Conservation (phyloP, 495 filamentous ascomycete genomes). For the Aspergillus campestris region DNA sequence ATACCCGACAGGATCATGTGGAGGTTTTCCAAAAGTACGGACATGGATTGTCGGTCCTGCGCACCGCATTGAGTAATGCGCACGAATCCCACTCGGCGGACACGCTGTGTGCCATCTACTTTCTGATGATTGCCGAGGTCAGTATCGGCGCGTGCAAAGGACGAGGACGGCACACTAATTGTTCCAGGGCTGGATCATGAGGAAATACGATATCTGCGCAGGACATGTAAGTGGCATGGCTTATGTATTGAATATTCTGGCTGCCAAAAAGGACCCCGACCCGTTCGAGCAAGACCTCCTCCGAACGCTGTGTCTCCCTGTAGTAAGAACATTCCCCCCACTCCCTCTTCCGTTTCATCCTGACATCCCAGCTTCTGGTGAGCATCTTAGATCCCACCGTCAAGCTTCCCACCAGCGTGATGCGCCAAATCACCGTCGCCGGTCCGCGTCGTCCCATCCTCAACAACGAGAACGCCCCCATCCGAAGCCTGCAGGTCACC, state of each 20-base stretch:
- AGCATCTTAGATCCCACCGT: slow-evolving; percentile 12
- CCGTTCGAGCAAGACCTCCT: too few relatives aligned
- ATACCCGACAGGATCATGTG: slow-evolving; percentile 8
- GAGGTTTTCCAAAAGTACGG: slow-evolving; percentile 18
- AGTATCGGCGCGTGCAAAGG: not conserved
- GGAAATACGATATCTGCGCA: slow-evolving; percentile 7
- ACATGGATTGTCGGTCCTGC: slow-evolving; percentile 20
- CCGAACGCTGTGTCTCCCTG: too few relatives aligned
- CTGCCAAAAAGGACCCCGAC: too few relatives aligned
- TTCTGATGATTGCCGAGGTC: slow-evolving; percentile 37
- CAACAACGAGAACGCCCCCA: not conserved
- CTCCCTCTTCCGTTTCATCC: too few relatives aligned
- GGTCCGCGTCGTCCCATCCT: not conserved
- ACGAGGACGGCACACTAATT: not conserved
- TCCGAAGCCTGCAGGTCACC: slow-evolving; percentile 8
- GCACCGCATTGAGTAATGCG: slow-evolving; percentile 25
- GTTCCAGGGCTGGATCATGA: slow-evolving; percentile 22
- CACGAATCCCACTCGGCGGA: slow-evolving; percentile 20
- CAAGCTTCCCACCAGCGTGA: slow-evolving; percentile 21
- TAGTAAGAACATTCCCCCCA: too few relatives aligned
- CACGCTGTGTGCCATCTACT: slow-evolving; percentile 33
- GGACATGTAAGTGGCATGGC: not conserved
- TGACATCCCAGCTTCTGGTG: too few relatives aligned
- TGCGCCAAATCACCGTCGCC: slow-evolving; percentile 11
- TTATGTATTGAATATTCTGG: too few relatives aligned